phyloP scores from a whole-genome alignment of 2,329 filamentous ascomycete genomes.

The Colletotrichum noveboracense region DNA sequence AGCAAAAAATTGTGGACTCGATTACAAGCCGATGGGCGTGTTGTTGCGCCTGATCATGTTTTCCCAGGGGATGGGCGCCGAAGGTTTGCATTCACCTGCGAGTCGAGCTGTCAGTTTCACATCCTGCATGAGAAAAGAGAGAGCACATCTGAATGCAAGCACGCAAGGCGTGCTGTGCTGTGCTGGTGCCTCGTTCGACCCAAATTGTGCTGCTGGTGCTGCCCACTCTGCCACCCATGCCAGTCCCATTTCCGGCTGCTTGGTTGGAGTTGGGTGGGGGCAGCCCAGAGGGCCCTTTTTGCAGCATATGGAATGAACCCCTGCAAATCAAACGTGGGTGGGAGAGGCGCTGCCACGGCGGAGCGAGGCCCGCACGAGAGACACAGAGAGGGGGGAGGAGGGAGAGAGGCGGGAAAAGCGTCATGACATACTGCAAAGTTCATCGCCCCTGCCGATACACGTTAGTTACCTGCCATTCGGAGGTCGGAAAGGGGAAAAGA shows the following conservation, averaged over 20 bases:
- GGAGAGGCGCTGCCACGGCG: not conserved
- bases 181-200: not conserved
- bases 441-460: constrained; percentile 41
- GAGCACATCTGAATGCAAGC: not conserved
- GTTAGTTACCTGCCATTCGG: constrained; percentile 5
- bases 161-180: not conserved
- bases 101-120: not conserved
- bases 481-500: not conserved
- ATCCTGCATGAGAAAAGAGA: not conserved
- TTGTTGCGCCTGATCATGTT: constrained; percentile 40
- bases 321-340: not conserved
- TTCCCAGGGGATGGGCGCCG: constrained; percentile 38
- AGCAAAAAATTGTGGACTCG: not conserved
- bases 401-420: not conserved
- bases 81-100: constrained; percentile 42
- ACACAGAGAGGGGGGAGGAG: not conserved
- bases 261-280: not conserved
- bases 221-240: not conserved
- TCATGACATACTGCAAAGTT: constrained; percentile 45
- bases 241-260: constrained; percentile 9
- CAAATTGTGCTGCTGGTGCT: not conserved
- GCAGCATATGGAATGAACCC: not conserved
- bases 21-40: constrained; percentile 23
- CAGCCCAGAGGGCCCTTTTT: not conserved
- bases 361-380: not conserved